These are phyloP conservation scores for Candida mattraensis DNA, from an alignment of 805 yeast genomes.

Conservation along the genomic window DNA sequence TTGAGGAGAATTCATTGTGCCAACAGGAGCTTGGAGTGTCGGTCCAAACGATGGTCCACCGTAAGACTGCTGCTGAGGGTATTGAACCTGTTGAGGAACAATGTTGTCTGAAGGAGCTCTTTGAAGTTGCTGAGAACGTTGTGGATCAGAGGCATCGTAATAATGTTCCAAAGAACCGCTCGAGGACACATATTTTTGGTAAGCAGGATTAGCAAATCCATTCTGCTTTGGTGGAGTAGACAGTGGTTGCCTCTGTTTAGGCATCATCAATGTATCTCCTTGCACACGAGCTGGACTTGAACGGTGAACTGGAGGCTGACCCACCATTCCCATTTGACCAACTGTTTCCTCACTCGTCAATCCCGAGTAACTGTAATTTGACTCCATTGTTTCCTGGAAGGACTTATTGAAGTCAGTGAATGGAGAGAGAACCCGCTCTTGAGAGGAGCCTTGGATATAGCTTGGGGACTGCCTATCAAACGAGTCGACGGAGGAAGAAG, in stretches of 20 bases:
- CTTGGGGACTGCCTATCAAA: slow-evolving; percentile 3
- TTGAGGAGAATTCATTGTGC: slow-evolving; percentile 1
- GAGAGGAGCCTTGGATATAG: slow-evolving; percentile 2
- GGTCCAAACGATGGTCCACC: background rate
- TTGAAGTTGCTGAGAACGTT: slow-evolving; percentile 13
- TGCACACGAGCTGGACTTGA: slow-evolving; percentile 6
- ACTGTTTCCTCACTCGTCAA: background rate
- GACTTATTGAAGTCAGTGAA: slow-evolving; percentile 36
- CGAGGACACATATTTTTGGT: slow-evolving; percentile 2
- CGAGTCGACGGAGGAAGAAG: slow-evolving; percentile 10
- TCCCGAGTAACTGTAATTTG: slow-evolving; percentile 8
- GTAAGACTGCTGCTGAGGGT: slow-evolving; percentile 12
- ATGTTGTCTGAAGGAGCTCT: slow-evolving; percentile 31
- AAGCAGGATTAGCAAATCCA: slow-evolving; percentile 1
- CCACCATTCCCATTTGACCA: slow-evolving; percentile 3
- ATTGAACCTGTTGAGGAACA: slow-evolving; percentile 20
- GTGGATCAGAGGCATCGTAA: slow-evolving; percentile 6
- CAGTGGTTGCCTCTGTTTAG: slow-evolving; percentile 22
- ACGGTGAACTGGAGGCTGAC: too few species aligned
- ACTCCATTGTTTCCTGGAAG: slow-evolving; percentile 29
- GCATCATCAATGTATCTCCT: slow-evolving; percentile 6
- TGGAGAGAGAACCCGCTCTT: slow-evolving; percentile 33
- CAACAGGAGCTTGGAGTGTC: too few species aligned
- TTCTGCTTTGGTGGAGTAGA: slow-evolving; percentile 9
- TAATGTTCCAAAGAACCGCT: slow-evolving; percentile 5